Percentiles rank a stretch among this genome's conserved stretches.
phyloP scores from a whole-genome alignment of 140 eudicot species.

The Bidens hawaiensis region DNA sequence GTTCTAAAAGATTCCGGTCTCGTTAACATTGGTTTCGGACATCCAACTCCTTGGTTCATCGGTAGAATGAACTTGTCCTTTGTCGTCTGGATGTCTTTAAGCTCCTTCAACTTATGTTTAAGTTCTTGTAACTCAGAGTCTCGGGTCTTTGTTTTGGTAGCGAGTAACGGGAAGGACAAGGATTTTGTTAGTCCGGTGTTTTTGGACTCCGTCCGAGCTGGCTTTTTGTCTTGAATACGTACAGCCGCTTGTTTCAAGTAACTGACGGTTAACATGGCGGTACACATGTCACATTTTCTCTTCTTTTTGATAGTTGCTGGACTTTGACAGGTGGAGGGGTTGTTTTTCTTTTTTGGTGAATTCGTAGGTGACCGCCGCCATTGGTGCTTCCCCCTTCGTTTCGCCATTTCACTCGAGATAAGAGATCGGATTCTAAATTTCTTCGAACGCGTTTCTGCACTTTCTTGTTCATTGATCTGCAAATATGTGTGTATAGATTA shows the following conservation, averaged over 20 bases:
- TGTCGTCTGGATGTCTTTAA: constrained; percentile 25
- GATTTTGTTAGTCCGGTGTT: constrained; percentile 42
- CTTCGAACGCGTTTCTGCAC: constrained; percentile 36
- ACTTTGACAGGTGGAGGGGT: constrained; percentile 10
- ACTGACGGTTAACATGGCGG: constrained; percentile 48
- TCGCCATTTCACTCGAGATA: constrained; percentile 47
- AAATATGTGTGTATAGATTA: too few species aligned
- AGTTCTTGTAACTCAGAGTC: constrained; percentile 19
- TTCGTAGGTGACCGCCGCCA: constrained; percentile 47
- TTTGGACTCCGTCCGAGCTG: background rate
- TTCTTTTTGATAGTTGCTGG: constrained; percentile 29
- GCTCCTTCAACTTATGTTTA: constrained; percentile 17
- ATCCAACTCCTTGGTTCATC: constrained; percentile 21
- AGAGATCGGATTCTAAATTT: constrained; percentile 49
- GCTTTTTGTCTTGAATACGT: background rate
- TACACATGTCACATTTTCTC: constrained; percentile 46
- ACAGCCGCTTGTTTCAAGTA: constrained; percentile 29
- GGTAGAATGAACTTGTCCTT: constrained; percentile 27
- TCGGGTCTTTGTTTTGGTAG: constrained; percentile 18
- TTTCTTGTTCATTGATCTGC: constrained; percentile 36
- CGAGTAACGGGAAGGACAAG: constrained; percentile 44
- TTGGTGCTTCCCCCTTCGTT: constrained; percentile 51
- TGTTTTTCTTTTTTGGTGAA: constrained; percentile 13
- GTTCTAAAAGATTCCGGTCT: constrained; percentile 33
- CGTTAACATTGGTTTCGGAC: constrained; percentile 27